A percentile compares a stretch with the other conserved stretches of the same genome.
These are phyloP conservation scores for Salix dunnii DNA, from an alignment of 345 rosid species.

Conservation along the genomic window DNA sequence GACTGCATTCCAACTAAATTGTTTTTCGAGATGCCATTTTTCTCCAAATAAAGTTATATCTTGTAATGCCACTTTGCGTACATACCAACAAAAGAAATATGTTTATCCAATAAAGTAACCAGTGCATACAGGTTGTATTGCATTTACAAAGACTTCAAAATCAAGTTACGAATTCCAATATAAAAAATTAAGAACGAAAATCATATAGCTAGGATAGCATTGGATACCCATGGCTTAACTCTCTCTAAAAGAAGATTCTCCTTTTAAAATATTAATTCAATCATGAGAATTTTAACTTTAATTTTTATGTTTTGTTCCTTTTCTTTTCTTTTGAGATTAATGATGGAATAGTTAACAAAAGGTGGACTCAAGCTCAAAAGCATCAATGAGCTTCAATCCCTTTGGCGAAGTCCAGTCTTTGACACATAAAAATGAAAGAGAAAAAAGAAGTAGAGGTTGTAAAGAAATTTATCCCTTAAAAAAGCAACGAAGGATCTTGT, in stretches of 20 bases:
- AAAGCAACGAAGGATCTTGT: neutral
- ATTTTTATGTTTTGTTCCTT: neutral
- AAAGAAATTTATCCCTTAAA: neutral
- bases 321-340: neutral
- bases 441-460: neutral
- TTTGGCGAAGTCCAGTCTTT: neutral
- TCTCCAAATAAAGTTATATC: neutral
- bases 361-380: neutral
- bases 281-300: neutral
- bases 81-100: neutral
- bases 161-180: neutral
- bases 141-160: neutral
- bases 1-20: neutral
- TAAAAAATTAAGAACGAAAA: no score
- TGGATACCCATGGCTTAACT: neutral
- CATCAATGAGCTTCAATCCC: neutral
- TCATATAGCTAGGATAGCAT: neutral
- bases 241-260: neutral
- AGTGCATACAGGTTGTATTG: neutral
- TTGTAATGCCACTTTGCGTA: neutral
- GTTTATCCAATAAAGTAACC: neutral
- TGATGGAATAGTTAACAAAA: neutral
- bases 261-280: neutral
- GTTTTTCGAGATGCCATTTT: neutral
- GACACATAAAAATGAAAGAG: neutral